phyloP scores from a whole-genome alignment of 202 grass and related monocot genomes.

The Alloteropsis angusta region DNA sequence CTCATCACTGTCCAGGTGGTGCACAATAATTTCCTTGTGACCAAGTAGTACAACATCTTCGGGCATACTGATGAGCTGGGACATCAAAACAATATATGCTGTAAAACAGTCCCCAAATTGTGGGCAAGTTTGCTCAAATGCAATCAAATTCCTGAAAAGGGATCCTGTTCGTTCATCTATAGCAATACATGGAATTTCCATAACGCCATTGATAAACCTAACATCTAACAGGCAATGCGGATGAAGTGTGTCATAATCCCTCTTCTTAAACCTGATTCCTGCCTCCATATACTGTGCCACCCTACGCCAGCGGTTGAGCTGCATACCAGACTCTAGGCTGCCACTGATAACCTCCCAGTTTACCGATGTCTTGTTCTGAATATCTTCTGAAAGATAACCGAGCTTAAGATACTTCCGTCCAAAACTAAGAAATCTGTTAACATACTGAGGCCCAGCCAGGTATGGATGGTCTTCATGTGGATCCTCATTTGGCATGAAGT shows the following conservation, averaged over 20 bases:
- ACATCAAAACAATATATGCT: background rate
- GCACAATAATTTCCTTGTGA: background rate
- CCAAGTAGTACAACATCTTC: background rate
- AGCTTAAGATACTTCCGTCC: background rate
- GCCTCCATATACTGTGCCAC: conserved; percentile 9
- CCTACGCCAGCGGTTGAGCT: background rate
- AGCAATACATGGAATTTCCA: background rate
- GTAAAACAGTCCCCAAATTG: conserved; percentile 10
- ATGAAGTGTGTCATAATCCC: rapidly evolving
- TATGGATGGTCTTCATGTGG: background rate
- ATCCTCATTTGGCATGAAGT: background rate
- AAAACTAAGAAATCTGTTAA: background rate
- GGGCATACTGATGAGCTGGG: background rate
- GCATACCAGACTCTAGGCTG: too few relatives aligned
- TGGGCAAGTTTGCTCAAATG: background rate
- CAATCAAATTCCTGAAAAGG: conserved; percentile 25
- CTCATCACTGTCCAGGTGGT: background rate
- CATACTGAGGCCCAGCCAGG: background rate
- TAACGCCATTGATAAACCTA: rapidly evolving
- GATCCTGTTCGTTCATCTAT: background rate
- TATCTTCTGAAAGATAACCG: too few relatives aligned
- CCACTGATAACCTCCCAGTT: too few relatives aligned
- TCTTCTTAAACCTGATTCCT: background rate
- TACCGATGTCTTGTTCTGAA: too few relatives aligned
- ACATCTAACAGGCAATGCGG: conserved; percentile 1